Percentiles rank a stretch among this genome's conserved stretches.
These are phyloP conservation scores for Starmerella bacillaris DNA, from an alignment of 805 yeast genomes.

Conservation along the genomic window DNA sequence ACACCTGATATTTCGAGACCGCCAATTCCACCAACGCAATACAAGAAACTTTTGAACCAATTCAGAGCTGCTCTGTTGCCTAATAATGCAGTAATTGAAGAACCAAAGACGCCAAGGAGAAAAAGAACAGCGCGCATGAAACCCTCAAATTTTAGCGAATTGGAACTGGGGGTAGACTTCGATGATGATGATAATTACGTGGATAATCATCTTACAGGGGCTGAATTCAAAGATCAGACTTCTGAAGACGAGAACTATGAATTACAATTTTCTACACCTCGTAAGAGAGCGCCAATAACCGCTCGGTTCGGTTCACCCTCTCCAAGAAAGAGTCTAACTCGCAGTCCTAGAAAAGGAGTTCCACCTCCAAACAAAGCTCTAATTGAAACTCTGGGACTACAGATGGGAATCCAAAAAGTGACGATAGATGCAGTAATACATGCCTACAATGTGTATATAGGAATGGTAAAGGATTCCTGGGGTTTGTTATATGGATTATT, in stretches of 20 bases:
- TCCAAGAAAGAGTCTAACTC: constrained; percentile 5
- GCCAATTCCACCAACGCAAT: constrained; percentile 15
- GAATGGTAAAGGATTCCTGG: constrained; percentile 23
- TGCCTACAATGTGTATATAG: constrained; percentile 19
- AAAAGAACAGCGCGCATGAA: neutral
- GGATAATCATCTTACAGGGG: neutral
- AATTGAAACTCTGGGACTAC: constrained; percentile 5
- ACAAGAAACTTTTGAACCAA: constrained; percentile 8
- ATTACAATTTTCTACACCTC: constrained; percentile 2
- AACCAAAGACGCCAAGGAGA: constrained; percentile 2
- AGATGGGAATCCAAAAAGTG: constrained; percentile 5
- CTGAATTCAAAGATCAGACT: neutral
- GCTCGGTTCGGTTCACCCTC: constrained; percentile 3
- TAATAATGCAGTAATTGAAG: constrained; percentile 1
- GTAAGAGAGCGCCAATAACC: constrained; percentile 4
- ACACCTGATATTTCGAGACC: constrained; percentile 9
- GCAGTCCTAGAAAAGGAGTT: neutral
- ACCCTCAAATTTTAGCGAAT: neutral
- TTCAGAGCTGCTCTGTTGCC: constrained; percentile 8
- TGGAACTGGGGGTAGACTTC: neutral
- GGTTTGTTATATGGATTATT: constrained; percentile 22
- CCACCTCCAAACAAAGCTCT: constrained; percentile 5
- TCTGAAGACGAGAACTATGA: constrained; percentile 1
- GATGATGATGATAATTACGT: constrained; percentile 4
- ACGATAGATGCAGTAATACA: constrained; percentile 14